A percentile compares a stretch with the other conserved stretches of the same genome.
Evolutionary conservation across 345 rosid species (phyloP).

Genomic region (Camelina hispida): DNA sequence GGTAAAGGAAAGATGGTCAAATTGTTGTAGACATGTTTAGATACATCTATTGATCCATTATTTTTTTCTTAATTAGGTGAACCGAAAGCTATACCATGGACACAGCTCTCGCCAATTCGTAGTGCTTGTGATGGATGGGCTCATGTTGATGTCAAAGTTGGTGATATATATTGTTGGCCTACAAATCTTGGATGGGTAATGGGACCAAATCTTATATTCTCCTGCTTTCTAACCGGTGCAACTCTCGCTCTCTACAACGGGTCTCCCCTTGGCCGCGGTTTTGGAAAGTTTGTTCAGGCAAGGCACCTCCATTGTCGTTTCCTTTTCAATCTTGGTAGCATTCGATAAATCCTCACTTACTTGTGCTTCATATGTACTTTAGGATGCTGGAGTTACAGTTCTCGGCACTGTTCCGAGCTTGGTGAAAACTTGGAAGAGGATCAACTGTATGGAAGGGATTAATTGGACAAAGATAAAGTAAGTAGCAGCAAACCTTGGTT

Average conservation of each 20-base stretch:
- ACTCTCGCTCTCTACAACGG: conserved; percentile 90
- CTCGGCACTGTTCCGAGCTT: conserved; percentile 93
- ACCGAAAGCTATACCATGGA: conserved; percentile 97
- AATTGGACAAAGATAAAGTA: conserved; percentile 84
- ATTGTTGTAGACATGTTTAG: not conserved
- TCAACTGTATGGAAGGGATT: conserved; percentile 69
- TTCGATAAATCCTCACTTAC: not conserved
- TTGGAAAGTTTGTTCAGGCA: conserved; percentile 91
- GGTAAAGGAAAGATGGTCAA: conserved; percentile 46
- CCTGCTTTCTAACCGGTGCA: conserved; percentile 73
- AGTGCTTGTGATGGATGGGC: conserved; percentile 72
- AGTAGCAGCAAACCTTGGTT: not conserved
- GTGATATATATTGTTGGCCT: conserved; percentile 81
- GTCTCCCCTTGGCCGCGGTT: conserved; percentile 82
- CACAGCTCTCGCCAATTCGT: conserved; percentile 80
- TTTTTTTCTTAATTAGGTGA: conserved; percentile 58
- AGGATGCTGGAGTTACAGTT: conserved; percentile 89
- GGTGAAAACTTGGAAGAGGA: conserved; percentile 85
- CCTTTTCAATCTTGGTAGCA: not conserved
- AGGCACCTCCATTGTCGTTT: conserved; percentile 13
- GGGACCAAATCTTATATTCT: conserved; percentile 76
- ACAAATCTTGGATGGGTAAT: conserved; percentile 97
- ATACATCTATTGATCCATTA: not conserved
- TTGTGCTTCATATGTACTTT: conserved; percentile 27
- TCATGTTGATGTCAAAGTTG: conserved; percentile 60